Conservation (phyloP, 768 basidiomycete species). For the Suillus lakei region DNA sequence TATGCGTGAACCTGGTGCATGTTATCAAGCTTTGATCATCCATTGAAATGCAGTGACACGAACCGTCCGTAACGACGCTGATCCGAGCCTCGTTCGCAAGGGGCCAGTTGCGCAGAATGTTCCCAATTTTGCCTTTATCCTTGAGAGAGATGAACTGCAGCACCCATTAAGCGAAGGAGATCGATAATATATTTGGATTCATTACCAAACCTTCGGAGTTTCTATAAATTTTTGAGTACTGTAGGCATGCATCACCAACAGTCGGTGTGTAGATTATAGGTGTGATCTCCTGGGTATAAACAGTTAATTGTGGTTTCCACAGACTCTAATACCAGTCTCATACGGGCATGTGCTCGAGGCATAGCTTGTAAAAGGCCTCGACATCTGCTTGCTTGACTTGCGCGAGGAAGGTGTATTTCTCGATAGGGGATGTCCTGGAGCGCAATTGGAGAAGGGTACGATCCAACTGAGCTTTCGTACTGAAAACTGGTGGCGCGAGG, state of each 20-base stretch:
- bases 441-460: conserved; percentile 75
- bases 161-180: conserved; percentile 18
- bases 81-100: conserved; percentile 79
- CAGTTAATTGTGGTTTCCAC: conserved; percentile 1
- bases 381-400: conserved; percentile 75
- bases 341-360: conserved; percentile 71
- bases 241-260: conserved; percentile 88
- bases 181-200: conserved; percentile 15
- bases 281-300: conserved; percentile 49
- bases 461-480: conserved; percentile 53
- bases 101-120: conserved; percentile 75
- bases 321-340: conserved; percentile 23
- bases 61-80: conserved; percentile 90
- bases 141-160: conserved; percentile 75
- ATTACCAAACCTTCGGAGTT: conserved; percentile 72
- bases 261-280: conserved; percentile 93
- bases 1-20: conserved; percentile 74
- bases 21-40: conserved; percentile 12
- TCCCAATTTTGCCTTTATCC: conserved; percentile 80
- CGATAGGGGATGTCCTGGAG: conserved; percentile 73
- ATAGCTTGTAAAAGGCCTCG: conserved; percentile 77
- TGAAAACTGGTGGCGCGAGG: conserved; percentile 61
- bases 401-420: conserved; percentile 86
- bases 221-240: conserved; percentile 80
- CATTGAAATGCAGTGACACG: conserved; percentile 18